A percentile compares a stretch with the other conserved stretches of the same genome.
Conservation (phyloP, 2,329 filamentous ascomycete species). For the Epichloe scottii region DNA sequence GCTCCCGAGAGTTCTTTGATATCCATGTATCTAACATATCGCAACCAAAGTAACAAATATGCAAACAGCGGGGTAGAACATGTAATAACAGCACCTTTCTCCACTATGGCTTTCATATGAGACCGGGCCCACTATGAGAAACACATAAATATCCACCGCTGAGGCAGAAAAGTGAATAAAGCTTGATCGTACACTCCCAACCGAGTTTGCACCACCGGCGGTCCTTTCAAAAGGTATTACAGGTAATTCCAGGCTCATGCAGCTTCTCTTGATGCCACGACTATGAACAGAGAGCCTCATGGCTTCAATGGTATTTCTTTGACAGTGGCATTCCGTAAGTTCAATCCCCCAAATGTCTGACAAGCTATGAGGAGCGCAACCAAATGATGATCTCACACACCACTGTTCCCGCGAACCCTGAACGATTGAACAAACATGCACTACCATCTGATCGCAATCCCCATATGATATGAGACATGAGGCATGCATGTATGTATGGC, state of each 20-base stretch:
- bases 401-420: conserved; percentile 51
- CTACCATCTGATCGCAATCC: conserved; percentile 52
- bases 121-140: neutral
- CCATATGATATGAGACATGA: neutral
- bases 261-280: neutral
- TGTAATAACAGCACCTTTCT: neutral
- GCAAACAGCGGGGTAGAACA: conserved; percentile 2
- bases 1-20: neutral
- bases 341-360: neutral
- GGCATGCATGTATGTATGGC: neutral
- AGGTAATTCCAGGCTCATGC: neutral
- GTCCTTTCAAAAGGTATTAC: too few species aligned
- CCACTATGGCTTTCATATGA: neutral
- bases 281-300: neutral
- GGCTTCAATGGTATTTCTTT: neutral
- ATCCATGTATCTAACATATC: too few species aligned
- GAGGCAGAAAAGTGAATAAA: neutral
- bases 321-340: neutral
- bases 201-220: too few species aligned
- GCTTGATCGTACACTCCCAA: neutral
- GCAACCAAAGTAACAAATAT: neutral
- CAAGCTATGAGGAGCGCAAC: neutral
- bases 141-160: neutral
- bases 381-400: conserved; percentile 41
- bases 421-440: conserved; percentile 59